Percentiles rank a stretch among this genome's conserved stretches.
Evolutionary conservation across 2,329 filamentous ascomycete genomes (phyloP).

Genomic region (Hypoxylon sp.): DNA sequence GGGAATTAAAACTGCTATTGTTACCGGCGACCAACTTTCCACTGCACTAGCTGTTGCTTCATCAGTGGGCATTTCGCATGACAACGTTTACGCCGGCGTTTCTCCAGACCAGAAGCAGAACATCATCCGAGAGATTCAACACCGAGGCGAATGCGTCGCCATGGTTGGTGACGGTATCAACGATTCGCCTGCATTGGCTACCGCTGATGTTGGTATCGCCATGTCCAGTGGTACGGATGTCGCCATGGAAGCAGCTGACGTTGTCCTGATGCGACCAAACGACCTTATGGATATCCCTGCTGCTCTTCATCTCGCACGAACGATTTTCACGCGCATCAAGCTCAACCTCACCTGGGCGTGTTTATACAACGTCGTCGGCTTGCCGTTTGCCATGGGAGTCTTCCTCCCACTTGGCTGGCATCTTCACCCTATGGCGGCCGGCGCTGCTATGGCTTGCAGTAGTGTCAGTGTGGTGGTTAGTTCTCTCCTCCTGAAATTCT

Average conservation of each 20-base stretch:
- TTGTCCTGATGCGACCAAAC: constrained; percentile 94
- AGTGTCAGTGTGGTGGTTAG: constrained; percentile 91
- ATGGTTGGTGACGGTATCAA: constrained; percentile 99
- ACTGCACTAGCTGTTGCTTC: constrained; percentile 88
- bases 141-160: constrained; percentile 81
- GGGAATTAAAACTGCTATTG: constrained; percentile 89
- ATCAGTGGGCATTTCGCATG: constrained; percentile 82
- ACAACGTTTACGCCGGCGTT: constrained; percentile 87
- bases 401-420: constrained; percentile 91
- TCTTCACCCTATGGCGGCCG: constrained; percentile 93
- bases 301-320: constrained; percentile 82
- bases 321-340: constrained; percentile 94
- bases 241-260: constrained; percentile 95
- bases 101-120: constrained; percentile 92
- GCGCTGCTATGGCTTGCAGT: constrained; percentile 92
- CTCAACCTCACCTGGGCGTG: constrained; percentile 94
- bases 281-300: constrained; percentile 95
- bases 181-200: constrained; percentile 94
- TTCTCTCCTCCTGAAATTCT: constrained; percentile 87
- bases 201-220: constrained; percentile 92
- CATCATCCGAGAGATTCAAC: constrained; percentile 84
- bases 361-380: constrained; percentile 89
- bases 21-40: constrained; percentile 90
- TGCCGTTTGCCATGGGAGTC: constrained; percentile 97
- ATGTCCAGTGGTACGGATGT: constrained; percentile 95